phyloP scores from a whole-genome alignment of 2,329 filamentous ascomycete species.

The Monosporascus sp. region DNA sequence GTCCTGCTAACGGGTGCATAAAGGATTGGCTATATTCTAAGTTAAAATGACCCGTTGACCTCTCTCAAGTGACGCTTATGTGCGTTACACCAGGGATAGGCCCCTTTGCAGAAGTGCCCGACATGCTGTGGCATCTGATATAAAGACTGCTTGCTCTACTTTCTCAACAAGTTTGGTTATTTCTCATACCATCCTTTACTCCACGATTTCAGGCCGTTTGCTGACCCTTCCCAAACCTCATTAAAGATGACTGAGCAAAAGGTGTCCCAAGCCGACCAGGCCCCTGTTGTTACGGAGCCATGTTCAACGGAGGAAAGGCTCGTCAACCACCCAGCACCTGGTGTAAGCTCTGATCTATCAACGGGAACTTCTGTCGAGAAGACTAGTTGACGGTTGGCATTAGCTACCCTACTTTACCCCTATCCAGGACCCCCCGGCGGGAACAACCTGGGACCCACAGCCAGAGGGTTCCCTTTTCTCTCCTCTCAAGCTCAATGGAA shows the following conservation, averaged over 20 bases:
- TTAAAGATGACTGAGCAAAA: constrained; percentile 8
- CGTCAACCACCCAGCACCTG: constrained; percentile 16
- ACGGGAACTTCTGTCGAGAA: background rate
- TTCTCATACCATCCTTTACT: background rate
- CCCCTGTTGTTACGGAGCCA: constrained; percentile 8
- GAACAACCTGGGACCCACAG: constrained; percentile 10
- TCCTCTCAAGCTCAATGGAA: constrained; percentile 36
- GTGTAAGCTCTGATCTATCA: constrained; percentile 5
- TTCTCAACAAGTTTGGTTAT: too few relatives aligned
- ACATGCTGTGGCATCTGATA: too few relatives aligned
- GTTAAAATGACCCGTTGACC: too few relatives aligned
- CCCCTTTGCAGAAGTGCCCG: too few relatives aligned
- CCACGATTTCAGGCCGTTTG: too few relatives aligned
- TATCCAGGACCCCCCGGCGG: constrained; percentile 14
- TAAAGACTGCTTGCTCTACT: too few relatives aligned
- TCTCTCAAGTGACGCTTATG: too few relatives aligned
- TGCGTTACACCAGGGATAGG: too few relatives aligned
- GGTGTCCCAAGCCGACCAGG: constrained; percentile 15
- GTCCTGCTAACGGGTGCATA: too few relatives aligned
- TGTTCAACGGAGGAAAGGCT: constrained; percentile 14
- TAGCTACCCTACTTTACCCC: constrained; percentile 15
- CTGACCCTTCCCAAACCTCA: background rate
- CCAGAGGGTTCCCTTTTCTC: constrained; percentile 30
- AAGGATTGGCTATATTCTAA: too few relatives aligned
- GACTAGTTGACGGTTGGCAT: background rate